A percentile compares a stretch with the other conserved stretches of the same genome.
phyloP scores from a whole-genome alignment of 169 alveolate genomes.

The Cryptosporidium viatorum region DNA sequence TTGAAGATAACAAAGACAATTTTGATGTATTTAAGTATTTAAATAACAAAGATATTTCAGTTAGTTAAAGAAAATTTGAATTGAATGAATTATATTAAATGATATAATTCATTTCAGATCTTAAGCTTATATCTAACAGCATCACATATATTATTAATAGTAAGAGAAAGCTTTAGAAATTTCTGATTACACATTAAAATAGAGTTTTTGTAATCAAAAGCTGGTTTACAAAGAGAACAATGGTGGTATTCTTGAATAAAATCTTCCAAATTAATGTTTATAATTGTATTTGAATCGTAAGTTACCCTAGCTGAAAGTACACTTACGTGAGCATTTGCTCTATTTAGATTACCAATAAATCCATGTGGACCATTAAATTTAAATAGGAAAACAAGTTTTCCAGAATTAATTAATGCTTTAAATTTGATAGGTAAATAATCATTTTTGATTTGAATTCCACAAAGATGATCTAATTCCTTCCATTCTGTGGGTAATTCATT shows the following conservation, averaged over 20 bases:
- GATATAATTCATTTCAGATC: background rate
- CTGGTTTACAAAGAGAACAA: conserved; percentile 50
- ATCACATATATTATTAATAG: conserved; percentile 33
- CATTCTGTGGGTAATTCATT: conserved; percentile 13
- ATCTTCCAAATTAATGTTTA: background rate
- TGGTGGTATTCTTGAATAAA: conserved; percentile 26
- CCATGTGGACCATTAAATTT: conserved; percentile 25
- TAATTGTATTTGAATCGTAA: conserved; percentile 24
- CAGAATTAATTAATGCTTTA: conserved; percentile 19
- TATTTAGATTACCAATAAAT: conserved; percentile 16
- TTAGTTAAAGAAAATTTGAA: background rate
- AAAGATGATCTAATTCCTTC: conserved; percentile 6
- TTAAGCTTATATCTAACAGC: conserved; percentile 18
- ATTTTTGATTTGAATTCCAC: background rate
- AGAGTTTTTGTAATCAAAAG: conserved; percentile 11
- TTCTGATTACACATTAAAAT: conserved; percentile 42
- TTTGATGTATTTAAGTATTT: conserved; percentile 1
- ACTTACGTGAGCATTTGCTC: conserved; percentile 62
- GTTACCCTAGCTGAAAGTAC: conserved; percentile 8
- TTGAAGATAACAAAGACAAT: conserved; percentile 75
- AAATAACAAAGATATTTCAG: background rate
- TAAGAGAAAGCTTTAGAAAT: conserved; percentile 3
- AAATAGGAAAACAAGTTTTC: conserved; percentile 12
- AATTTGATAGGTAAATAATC: conserved; percentile 20
- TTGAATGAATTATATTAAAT: background rate